Percentiles rank a stretch among this genome's conserved stretches.
phyloP scores from a whole-genome alignment of 73 alveolate species.

The Tetrahymena elliotti region DNA sequence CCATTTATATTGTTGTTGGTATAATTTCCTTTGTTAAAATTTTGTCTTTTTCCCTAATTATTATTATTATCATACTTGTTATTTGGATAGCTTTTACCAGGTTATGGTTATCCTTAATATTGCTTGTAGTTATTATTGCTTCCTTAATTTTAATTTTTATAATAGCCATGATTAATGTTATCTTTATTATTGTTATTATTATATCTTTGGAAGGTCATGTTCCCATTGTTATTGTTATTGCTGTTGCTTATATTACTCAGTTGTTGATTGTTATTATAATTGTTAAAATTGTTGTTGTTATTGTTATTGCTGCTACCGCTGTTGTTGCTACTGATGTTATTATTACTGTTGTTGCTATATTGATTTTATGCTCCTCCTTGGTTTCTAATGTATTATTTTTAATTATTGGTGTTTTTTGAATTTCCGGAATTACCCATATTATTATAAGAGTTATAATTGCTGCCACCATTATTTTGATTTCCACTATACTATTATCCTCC shows the following conservation, averaged over 20 bases:
- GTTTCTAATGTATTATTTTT: not conserved
- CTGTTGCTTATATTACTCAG: not conserved
- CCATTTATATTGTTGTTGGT: not conserved
- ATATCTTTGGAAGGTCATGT: not conserved
- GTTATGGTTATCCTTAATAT: not conserved
- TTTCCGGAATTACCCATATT: not conserved
- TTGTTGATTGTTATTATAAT: not conserved
- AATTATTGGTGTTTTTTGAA: not conserved
- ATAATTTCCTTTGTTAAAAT: not conserved
- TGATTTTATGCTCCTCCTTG: not conserved
- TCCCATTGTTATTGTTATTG: not conserved
- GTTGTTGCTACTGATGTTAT: not conserved
- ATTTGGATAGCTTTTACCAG: not conserved
- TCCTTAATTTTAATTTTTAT: not conserved
- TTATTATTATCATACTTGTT: not conserved
- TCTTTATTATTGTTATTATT: not conserved
- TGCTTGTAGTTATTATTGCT: not conserved
- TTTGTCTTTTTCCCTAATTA: not conserved
- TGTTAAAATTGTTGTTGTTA: not conserved
- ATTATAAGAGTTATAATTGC: not conserved
- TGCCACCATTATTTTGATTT: not conserved
- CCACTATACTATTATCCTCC: not conserved
- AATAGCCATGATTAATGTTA: no score
- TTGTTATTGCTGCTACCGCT: not conserved
- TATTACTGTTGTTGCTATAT: no score